Percentiles rank a stretch among this genome's conserved stretches.
These are phyloP conservation scores for Coemansia sp. DNA, from an alignment of 192 early-diverging fungal species.

Conservation along the genomic window DNA sequence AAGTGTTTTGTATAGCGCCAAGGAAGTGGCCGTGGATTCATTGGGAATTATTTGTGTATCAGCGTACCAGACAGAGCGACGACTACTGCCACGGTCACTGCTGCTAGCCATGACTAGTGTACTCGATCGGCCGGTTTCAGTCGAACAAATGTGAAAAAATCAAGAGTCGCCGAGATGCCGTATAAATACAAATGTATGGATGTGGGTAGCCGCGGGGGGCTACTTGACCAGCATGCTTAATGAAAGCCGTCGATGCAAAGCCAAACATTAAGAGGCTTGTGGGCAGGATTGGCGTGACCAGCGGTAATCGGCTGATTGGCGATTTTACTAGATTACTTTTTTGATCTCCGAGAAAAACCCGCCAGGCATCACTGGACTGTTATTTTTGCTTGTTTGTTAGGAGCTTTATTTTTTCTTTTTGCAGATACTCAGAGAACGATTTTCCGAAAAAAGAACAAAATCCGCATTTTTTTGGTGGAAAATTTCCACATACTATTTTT, in stretches of 20 bases:
- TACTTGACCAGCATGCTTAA: too few relatives aligned
- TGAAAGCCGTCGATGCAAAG: too few relatives aligned
- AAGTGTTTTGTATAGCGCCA: slow-evolving; percentile 14
- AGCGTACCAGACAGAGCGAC: slow-evolving; percentile 2
- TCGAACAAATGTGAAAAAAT: too few relatives aligned
- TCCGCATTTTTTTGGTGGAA: slow-evolving; percentile 1
- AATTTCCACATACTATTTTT: neutral
- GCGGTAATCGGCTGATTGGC: neutral
- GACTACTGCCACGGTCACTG: neutral
- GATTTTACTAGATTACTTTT: neutral
- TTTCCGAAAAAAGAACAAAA: slow-evolving; percentile 4
- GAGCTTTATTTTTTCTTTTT: neutral
- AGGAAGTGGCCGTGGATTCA: slow-evolving; percentile 9
- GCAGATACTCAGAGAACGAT: neutral
- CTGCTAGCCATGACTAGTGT: neutral
- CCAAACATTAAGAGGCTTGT: too few relatives aligned
- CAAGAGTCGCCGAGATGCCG: too few relatives aligned
- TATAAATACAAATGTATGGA: too few relatives aligned
- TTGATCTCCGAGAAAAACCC: slow-evolving; percentile 6
- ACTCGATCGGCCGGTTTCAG: too few relatives aligned
- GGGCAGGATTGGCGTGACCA: neutral
- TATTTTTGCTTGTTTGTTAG: too few relatives aligned
- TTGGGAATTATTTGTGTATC: slow-evolving; percentile 16
- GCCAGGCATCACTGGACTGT: neutral
- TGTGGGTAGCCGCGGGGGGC: too few relatives aligned